Percentiles rank a stretch among this genome's conserved stretches.
phyloP scores from a whole-genome alignment of 345 rosid genomes.

The Alliaria petiolata region DNA sequence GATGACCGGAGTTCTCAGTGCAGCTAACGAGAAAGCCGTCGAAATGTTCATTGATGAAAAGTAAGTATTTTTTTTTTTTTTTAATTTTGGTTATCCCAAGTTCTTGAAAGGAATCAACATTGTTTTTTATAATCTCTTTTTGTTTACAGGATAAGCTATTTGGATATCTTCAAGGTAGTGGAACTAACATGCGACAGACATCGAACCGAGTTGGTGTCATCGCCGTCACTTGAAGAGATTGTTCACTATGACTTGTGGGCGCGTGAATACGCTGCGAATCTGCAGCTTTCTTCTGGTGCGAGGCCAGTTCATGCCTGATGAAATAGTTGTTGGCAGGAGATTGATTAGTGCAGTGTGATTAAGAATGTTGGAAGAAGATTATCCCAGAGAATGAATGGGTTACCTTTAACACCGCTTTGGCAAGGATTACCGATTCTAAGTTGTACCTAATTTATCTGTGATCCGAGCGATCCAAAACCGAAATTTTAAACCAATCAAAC shows the following conservation, averaged over 20 bases:
- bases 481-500: background rate
- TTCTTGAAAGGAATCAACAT: background rate
- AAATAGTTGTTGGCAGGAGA: background rate
- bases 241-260: slow-evolving; percentile 93
- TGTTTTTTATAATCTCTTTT: background rate
- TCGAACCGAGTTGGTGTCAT: slow-evolving; percentile 55
- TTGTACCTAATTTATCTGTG: slow-evolving; percentile 16
- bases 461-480: slow-evolving; percentile 10
- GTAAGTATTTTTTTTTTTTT: too few relatives aligned
- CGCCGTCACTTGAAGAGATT: slow-evolving; percentile 86
- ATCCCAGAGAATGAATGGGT: background rate
- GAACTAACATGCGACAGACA: slow-evolving; percentile 82
- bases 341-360: background rate
- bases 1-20: slow-evolving; percentile 99
- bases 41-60: slow-evolving; percentile 79
- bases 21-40: slow-evolving; percentile 89
- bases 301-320: slow-evolving; percentile 43
- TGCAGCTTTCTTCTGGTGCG: slow-evolving; percentile 42
- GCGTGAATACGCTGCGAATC: slow-evolving; percentile 55
- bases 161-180: slow-evolving; percentile 91
- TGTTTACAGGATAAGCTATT: slow-evolving; percentile 68
- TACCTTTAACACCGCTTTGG: slow-evolving; percentile 6
- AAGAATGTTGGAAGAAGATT: background rate
- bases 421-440: slow-evolving; percentile 2
- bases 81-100: background rate